Base-by-base conservation (phyloP, 306 rosid genomes). In the Vigna mungo region DNA sequence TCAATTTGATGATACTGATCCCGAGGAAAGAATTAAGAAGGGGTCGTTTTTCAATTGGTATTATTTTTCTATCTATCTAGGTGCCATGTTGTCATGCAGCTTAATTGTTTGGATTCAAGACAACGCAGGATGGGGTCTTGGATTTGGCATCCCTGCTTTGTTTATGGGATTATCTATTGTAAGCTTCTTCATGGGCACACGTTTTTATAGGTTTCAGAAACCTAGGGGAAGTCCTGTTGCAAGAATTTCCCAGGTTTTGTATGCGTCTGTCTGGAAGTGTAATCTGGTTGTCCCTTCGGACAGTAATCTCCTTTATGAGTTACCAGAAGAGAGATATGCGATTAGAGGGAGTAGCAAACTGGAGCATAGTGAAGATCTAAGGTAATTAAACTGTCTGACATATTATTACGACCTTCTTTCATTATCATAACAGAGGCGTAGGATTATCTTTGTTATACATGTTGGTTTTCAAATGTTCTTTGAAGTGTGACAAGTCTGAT, bases 1-100 rank as follows among this genome's bases (percentile, higher is more conserved):
- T 75, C 98, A 94, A 86, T 94, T 94, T 85, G 98, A 94, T 83
- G 96, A 91, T 62, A 90, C 94, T 44, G 97, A 94, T 81, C 32
- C 92, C 5, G 74, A 48, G 76, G 98, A 94, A 86, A 89, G 89
- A 80, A 74, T 80, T 32, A 89, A 86, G 82, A 94, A 90, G 81
- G 94, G 88, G 44, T 94, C 96, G 17, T 94, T 86, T 85, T 94
- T 94, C 86, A 94, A 94, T 84, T 91, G 97, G 98, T 94, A 83
- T 85, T 94, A 94, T 86, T 94, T 94, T 78, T 91, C 94, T 27
- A 84, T 94, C 77, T 80, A 94, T 72, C 78, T 92, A 11, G 98
- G 96, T 36, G 98, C 97, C 63, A 82, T 94, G 41, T 59, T 87
- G 53, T 90, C 98, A 48, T 86, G 97, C 85, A 86, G 83, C 80